phyloP scores from a whole-genome alignment of 2,329 filamentous ascomycete genomes.

The Alternaria gansuensis region DNA sequence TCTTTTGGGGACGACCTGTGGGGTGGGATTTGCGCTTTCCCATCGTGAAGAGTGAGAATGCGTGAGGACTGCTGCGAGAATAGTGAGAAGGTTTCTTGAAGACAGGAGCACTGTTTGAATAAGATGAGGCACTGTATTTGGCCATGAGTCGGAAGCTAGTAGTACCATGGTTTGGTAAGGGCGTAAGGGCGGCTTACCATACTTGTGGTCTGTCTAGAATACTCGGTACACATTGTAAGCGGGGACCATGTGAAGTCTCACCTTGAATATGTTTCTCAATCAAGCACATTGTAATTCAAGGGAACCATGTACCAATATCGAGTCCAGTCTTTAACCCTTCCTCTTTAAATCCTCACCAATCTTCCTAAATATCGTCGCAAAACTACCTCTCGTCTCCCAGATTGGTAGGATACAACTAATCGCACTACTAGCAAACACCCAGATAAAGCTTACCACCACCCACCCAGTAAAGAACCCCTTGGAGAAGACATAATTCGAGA shows the following conservation, averaged over 20 bases:
- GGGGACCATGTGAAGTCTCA: not conserved
- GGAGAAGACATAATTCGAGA: conserved; percentile 54
- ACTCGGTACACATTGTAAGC: not conserved
- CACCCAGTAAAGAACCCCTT: conserved; percentile 55
- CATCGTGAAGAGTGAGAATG: not conserved
- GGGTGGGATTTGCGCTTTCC: not conserved
- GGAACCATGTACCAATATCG: not conserved
- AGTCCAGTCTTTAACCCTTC: not conserved
- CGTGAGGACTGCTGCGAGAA: too few relatives aligned
- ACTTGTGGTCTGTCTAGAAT: not conserved
- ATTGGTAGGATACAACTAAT: conserved; percentile 56
- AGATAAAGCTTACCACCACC: conserved; percentile 55
- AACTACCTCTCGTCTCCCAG: conserved; percentile 53
- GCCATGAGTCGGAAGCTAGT: conserved; percentile 1
- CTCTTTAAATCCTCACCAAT: conserved; percentile 24
- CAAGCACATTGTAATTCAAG: not conserved
- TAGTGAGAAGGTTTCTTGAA: too few relatives aligned
- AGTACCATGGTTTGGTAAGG: conserved; percentile 6
- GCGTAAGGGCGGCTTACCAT: not conserved
- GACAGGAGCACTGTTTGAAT: not conserved
- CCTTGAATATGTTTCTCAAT: not conserved
- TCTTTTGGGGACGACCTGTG: not conserved
- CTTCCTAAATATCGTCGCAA: conserved; percentile 28
- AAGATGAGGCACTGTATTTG: too few relatives aligned
- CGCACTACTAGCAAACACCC: conserved; percentile 54